A percentile compares a stretch with the other conserved stretches of the same genome.
Conservation (phyloP, 2,329 filamentous ascomycete species). For the Teratosphaeria epicoccoides region DNA sequence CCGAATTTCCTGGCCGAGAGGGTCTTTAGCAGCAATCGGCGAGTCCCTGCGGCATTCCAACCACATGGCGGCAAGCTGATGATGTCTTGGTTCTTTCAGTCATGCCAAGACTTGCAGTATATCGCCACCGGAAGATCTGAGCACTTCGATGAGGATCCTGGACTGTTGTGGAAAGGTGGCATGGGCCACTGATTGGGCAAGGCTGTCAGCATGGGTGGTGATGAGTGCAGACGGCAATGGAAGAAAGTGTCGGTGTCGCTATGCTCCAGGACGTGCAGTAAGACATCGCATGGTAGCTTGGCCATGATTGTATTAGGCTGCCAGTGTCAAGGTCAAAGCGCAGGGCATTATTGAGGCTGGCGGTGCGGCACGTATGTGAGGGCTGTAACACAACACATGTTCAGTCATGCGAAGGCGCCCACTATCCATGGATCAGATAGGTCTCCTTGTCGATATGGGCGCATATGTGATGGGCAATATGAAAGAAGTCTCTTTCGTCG, state of each 20-base stretch:
- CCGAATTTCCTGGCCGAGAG: neutral
- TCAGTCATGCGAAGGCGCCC: too few relatives aligned
- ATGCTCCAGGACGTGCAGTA: constrained; percentile 1
- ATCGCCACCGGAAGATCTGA: neutral
- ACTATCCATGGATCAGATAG: too few relatives aligned
- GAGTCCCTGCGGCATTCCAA: neutral
- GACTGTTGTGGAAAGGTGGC: constrained; percentile 4
- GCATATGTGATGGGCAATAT: too few relatives aligned
- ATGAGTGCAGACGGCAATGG: constrained; percentile 2
- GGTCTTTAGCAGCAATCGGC: neutral
- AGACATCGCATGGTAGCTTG: constrained; percentile 4
- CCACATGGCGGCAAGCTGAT: constrained; percentile 4
- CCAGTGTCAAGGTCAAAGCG: too few relatives aligned
- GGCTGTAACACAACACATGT: too few relatives aligned
- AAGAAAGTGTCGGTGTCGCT: constrained; percentile 8
- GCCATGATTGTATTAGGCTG: neutral
- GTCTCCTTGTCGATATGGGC: too few relatives aligned
- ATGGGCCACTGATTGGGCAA: constrained; percentile 2
- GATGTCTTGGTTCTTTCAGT: constrained; percentile 4
- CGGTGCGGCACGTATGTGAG: too few relatives aligned
- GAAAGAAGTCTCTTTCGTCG: too few relatives aligned
- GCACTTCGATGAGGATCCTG: neutral
- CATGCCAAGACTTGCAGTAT: neutral
- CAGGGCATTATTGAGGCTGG: too few relatives aligned
- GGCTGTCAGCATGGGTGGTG: neutral